These are phyloP conservation scores for Fusarium clavum DNA, from an alignment of 2,329 filamentous ascomycete genomes.

Conservation along the genomic window DNA sequence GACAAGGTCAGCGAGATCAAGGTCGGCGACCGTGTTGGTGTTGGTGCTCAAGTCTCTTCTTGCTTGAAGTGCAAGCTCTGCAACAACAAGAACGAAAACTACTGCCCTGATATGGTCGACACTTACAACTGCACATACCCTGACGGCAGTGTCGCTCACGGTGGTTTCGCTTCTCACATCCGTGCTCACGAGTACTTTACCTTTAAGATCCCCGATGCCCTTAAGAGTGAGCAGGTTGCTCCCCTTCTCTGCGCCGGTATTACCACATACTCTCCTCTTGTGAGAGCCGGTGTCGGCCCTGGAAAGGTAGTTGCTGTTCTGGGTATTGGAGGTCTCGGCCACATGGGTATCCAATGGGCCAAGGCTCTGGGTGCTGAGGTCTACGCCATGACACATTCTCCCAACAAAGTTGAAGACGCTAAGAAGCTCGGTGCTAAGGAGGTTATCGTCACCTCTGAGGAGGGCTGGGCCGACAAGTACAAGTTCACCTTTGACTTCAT, in stretches of 20 bases:
- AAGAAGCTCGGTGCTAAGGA: conserved; percentile 71
- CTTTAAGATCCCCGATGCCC: conserved; percentile 66
- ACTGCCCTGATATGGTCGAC: conserved; percentile 66
- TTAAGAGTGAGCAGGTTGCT: conserved; percentile 63
- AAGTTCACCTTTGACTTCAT: conserved; percentile 63
- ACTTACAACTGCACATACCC: conserved; percentile 70
- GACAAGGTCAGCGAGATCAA: conserved; percentile 64
- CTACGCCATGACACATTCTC: conserved; percentile 71
- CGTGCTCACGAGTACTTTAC: conserved; percentile 68
- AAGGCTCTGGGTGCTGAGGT: conserved; percentile 76
- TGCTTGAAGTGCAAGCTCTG: conserved; percentile 55
- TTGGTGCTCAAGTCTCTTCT: conserved; percentile 41
- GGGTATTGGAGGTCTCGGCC: conserved; percentile 79
- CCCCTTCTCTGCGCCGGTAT: conserved; percentile 84
- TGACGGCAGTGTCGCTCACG: conserved; percentile 71
- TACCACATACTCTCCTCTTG: conserved; percentile 77
- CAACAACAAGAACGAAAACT: conserved; percentile 66
- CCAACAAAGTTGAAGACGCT: conserved; percentile 69
- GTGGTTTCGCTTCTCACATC: conserved; percentile 67
- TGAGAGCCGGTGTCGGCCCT: conserved; percentile 73
- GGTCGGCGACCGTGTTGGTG: conserved; percentile 70
- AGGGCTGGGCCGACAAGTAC: conserved; percentile 69
- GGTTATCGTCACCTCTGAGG: conserved; percentile 59
- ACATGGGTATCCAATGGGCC: conserved; percentile 78
- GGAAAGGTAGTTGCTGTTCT: conserved; percentile 76